A percentile compares a stretch with the other conserved stretches of the same genome.
phyloP scores from a whole-genome alignment of 257 asterid species.

The Penstemon eatonii region DNA sequence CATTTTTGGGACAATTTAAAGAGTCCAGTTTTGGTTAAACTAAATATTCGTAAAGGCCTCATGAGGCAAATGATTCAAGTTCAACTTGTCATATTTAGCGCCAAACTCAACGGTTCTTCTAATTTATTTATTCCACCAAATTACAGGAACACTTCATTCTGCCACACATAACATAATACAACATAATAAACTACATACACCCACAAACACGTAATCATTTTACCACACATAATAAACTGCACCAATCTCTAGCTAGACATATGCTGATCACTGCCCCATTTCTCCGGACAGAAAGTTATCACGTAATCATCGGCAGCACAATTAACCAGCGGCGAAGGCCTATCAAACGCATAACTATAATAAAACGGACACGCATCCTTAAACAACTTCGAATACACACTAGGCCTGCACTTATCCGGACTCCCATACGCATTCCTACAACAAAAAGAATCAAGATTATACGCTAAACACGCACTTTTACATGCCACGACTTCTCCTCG shows the following conservation, averaged over 20 bases:
- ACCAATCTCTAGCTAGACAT: conserved; percentile 23
- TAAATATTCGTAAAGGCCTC: no score
- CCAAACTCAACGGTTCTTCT: neutral
- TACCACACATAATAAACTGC: neutral
- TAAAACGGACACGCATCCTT: conserved; percentile 77
- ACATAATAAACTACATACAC: neutral
- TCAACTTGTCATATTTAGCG: no score
- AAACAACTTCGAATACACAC: conserved; percentile 57
- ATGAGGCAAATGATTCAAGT: no score
- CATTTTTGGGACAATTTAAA: no score
- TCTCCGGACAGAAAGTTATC: conserved; percentile 72
- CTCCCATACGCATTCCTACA: conserved; percentile 67
- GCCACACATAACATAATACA: no score
- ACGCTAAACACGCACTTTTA: conserved; percentile 82
- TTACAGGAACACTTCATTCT: neutral
- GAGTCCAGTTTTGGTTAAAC: no score
- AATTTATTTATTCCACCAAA: neutral
- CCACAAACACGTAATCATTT: no score
- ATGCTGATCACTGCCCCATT: conserved; percentile 42
- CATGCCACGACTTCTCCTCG: conserved; percentile 73
- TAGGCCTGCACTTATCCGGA: conserved; percentile 67
- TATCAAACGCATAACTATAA: conserved; percentile 66
- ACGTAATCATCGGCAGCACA: conserved; percentile 55
- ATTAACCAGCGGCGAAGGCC: conserved; percentile 55
- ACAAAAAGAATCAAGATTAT: conserved; percentile 59